phyloP scores from a whole-genome alignment of 495 filamentous ascomycete genomes.

The Rhypophila decipiens region DNA sequence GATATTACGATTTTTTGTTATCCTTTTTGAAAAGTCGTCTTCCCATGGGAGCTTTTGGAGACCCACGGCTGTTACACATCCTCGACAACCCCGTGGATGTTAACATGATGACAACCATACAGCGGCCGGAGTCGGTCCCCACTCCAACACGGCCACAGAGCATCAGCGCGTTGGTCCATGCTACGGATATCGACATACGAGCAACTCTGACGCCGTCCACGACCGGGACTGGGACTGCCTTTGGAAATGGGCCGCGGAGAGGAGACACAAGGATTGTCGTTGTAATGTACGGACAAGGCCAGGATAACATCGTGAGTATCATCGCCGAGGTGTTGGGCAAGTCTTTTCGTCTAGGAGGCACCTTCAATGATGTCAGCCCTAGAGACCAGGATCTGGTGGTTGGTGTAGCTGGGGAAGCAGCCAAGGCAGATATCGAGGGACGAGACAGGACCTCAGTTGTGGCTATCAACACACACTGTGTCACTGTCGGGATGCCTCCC shows the following conservation, averaged over 20 bases:
- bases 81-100: background rate
- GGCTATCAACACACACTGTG: slow-evolving; percentile 67
- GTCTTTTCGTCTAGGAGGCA: slow-evolving; percentile 49
- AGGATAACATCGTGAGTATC: slow-evolving; percentile 59
- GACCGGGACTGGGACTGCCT: slow-evolving; percentile 20
- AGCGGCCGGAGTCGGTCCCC: slow-evolving; percentile 32
- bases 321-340: slow-evolving; percentile 66
- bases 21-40: background rate
- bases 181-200: slow-evolving; percentile 24
- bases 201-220: slow-evolving; percentile 14
- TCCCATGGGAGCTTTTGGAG: background rate
- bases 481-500: slow-evolving; percentile 60
- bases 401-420: slow-evolving; percentile 48
- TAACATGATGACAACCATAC: slow-evolving; percentile 16
- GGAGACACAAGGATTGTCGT: slow-evolving; percentile 51
- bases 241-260: slow-evolving; percentile 29
- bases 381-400: slow-evolving; percentile 50
- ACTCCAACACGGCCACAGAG: slow-evolving; percentile 27
- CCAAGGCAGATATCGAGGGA: slow-evolving; percentile 45
- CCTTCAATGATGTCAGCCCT: slow-evolving; percentile 43
- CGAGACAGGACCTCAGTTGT: slow-evolving; percentile 48
- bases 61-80: background rate
- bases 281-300: slow-evolving; percentile 53
- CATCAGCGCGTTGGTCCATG: slow-evolving; percentile 16
- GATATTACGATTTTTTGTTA: too few species aligned